These are phyloP conservation scores for Penicillium silybi DNA, from an alignment of 495 filamentous ascomycete genomes.

Conservation along the genomic window DNA sequence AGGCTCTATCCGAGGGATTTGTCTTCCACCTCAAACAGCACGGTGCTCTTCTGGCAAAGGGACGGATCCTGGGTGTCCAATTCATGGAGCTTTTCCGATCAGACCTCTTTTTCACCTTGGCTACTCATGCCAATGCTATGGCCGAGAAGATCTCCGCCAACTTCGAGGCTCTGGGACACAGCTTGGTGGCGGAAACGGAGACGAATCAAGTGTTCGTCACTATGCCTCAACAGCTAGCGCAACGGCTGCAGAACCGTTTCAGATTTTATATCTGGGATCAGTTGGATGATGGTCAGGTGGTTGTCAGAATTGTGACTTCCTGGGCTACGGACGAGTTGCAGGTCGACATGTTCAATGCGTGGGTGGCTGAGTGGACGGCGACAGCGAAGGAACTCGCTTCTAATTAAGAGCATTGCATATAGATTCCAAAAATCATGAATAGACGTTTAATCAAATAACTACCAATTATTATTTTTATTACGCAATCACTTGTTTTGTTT, in stretches of 20 bases:
- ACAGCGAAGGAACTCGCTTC: conserved; percentile 6
- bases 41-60: conserved; percentile 43
- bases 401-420: conserved; percentile 1
- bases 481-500: neutral
- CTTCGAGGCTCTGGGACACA: conserved; percentile 28
- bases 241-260: conserved; percentile 26
- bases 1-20: conserved; percentile 35
- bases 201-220: conserved; percentile 38
- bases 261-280: conserved; percentile 36
- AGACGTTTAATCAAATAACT: neutral
- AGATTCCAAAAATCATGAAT: conserved; percentile 4
- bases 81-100: conserved; percentile 41
- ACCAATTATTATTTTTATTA: neutral
- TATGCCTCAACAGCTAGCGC: conserved; percentile 19
- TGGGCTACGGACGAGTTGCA: conserved; percentile 36
- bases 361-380: conserved; percentile 27
- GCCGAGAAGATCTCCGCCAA: conserved; percentile 30
- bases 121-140: conserved; percentile 40
- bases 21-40: conserved; percentile 44
- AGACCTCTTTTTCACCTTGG: conserved; percentile 37
- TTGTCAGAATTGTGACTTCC: conserved; percentile 34
- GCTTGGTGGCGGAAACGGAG: conserved; percentile 28
- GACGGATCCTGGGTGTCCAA: conserved; percentile 39
- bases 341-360: conserved; percentile 33
- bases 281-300: conserved; percentile 19